Percentiles rank a stretch among this genome's conserved stretches.
Conservation (phyloP, 2,329 filamentous ascomycete species). For the Verticillium nonalfalfae region DNA sequence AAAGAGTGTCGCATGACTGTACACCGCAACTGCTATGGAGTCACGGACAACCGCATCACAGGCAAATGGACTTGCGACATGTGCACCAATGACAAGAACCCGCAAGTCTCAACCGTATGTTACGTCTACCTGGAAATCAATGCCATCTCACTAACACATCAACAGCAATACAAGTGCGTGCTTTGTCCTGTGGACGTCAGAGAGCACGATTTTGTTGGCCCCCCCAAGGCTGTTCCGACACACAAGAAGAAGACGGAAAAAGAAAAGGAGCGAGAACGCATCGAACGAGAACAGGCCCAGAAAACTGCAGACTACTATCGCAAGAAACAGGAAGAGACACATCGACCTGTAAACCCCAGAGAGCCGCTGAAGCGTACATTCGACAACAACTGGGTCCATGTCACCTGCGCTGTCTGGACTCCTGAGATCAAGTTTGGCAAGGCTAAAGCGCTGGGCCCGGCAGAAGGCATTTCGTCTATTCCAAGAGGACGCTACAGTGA, state of each 20-base stretch:
- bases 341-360: slow-evolving; percentile 75
- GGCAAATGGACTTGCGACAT: slow-evolving; percentile 94
- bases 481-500: slow-evolving; percentile 67
- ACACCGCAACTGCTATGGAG: slow-evolving; percentile 88
- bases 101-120: slow-evolving; percentile 82
- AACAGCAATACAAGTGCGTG: slow-evolving; percentile 81
- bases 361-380: slow-evolving; percentile 90
- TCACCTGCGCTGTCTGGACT: slow-evolving; percentile 86
- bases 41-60: slow-evolving; percentile 60
- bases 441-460: slow-evolving; percentile 73
- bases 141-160: slow-evolving; percentile 18
- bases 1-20: slow-evolving; percentile 86
- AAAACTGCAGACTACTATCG: slow-evolving; percentile 77
- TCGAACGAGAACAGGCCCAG: slow-evolving; percentile 77
- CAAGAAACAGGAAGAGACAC: slow-evolving; percentile 75
- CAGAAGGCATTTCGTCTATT: slow-evolving; percentile 85
- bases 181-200: slow-evolving; percentile 81
- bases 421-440: slow-evolving; percentile 91
- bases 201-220: slow-evolving; percentile 77
- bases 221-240: slow-evolving; percentile 62
- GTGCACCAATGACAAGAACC: slow-evolving; percentile 89
- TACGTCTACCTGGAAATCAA: neutral
- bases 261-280: slow-evolving; percentile 79
- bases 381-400: slow-evolving; percentile 98
- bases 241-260: slow-evolving; percentile 89